phyloP scores from a whole-genome alignment of 2,329 filamentous ascomycete species.

The Fusarium robinianum region DNA sequence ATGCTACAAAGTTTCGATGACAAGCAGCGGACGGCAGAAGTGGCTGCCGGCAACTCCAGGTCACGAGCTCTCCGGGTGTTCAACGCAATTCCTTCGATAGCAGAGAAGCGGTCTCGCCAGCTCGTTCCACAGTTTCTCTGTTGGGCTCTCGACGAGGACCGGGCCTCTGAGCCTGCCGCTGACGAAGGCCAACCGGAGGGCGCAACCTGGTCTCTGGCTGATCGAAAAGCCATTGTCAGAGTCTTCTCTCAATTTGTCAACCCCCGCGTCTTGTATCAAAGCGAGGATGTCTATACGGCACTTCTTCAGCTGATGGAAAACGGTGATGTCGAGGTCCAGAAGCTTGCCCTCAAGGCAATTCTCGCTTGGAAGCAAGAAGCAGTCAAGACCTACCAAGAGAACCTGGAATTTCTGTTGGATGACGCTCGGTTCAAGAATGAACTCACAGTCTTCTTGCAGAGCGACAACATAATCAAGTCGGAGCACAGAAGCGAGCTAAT shows the following conservation, averaged over 20 bases:
- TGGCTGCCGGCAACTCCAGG: conserved; percentile 62
- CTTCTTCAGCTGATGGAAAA: conserved; percentile 79
- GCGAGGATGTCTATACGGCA: conserved; percentile 74
- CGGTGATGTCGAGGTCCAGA: conserved; percentile 89
- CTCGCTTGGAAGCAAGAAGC: conserved; percentile 85
- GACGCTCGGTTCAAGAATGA: conserved; percentile 93
- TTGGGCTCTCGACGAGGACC: conserved; percentile 68
- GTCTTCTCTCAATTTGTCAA: conserved; percentile 87
- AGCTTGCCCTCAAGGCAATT: conserved; percentile 79
- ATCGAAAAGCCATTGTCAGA: conserved; percentile 80
- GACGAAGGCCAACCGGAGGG: conserved; percentile 43
- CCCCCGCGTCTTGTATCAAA: conserved; percentile 79
- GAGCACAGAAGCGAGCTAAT: conserved; percentile 76
- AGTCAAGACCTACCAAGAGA: conserved; percentile 79
- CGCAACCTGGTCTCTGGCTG: conserved; percentile 70
- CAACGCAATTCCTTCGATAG: conserved; percentile 71
- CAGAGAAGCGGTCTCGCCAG: conserved; percentile 82
- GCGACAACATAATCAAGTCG: conserved; percentile 71
- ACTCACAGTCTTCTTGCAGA: conserved; percentile 83
- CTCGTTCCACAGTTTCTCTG: conserved; percentile 84
- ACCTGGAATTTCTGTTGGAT: conserved; percentile 83
- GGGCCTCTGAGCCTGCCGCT: conserved; percentile 40
- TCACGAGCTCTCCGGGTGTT: conserved; percentile 81
- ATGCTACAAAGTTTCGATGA: conserved; percentile 68
- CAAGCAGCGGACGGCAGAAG: conserved; percentile 60